Conservation (phyloP, 2,329 filamentous ascomycete species). For the Hortaea werneckii region DNA sequence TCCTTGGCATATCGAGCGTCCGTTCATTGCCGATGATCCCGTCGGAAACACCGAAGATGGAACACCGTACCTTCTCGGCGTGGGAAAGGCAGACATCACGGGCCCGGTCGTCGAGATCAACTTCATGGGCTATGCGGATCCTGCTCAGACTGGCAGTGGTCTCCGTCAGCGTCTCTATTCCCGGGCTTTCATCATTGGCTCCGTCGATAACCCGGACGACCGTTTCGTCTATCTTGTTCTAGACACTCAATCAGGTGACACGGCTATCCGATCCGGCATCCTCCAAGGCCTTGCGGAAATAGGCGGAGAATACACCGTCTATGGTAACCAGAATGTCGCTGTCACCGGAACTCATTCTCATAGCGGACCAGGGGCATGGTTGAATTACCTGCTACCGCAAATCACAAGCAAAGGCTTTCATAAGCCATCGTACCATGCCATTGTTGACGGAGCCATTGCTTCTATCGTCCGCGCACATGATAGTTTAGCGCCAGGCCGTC, state of each 20-base stretch:
- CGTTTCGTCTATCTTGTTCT: slow-evolving; percentile 81
- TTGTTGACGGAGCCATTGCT: slow-evolving; percentile 73
- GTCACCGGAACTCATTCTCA: slow-evolving; percentile 91
- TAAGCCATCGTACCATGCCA: slow-evolving; percentile 75
- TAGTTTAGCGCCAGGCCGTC: slow-evolving; percentile 55
- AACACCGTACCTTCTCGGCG: slow-evolving; percentile 50
- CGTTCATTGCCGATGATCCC: slow-evolving; percentile 1
- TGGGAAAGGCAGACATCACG: slow-evolving; percentile 64
- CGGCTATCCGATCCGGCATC: slow-evolving; percentile 78
- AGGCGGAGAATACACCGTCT: slow-evolving; percentile 63
- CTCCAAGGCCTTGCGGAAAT: slow-evolving; percentile 60
- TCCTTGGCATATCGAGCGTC: background rate
- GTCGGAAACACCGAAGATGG: background rate
- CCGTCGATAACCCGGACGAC: slow-evolving; percentile 53
- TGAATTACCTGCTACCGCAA: slow-evolving; percentile 89
- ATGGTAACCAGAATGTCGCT: slow-evolving; percentile 71
- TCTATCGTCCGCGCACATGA: slow-evolving; percentile 76
- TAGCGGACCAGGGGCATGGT: slow-evolving; percentile 81
- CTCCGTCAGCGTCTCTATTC: slow-evolving; percentile 81
- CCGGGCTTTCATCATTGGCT: slow-evolving; percentile 77
- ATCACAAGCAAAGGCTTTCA: slow-evolving; percentile 81
- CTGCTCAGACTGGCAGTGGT: slow-evolving; percentile 71
- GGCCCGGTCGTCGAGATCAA: slow-evolving; percentile 82
- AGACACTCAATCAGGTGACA: slow-evolving; percentile 81
- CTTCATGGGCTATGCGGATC: slow-evolving; percentile 83